phyloP scores from a whole-genome alignment of 2,329 filamentous ascomycete genomes.

The Davidsoniella virescens region DNA sequence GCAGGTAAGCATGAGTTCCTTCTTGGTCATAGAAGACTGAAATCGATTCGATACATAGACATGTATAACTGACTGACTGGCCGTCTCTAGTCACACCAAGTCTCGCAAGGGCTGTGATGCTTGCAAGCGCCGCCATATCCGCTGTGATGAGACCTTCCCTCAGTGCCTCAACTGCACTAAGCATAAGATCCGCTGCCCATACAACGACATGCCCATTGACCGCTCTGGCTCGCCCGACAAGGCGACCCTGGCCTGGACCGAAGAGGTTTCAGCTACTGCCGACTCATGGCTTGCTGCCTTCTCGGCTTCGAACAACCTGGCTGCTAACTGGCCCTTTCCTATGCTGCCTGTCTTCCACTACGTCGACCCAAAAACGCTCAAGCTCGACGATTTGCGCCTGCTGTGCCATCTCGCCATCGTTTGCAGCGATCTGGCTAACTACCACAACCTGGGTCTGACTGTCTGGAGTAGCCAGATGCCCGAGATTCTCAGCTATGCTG shows the following conservation, averaged over 20 bases:
- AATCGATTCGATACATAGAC: too few species aligned
- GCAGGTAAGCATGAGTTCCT: conserved; percentile 30
- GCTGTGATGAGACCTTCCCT: conserved; percentile 93
- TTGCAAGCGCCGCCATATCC: conserved; percentile 93
- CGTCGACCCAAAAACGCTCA: conserved; percentile 55
- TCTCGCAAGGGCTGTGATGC: conserved; percentile 96
- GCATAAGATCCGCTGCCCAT: conserved; percentile 95
- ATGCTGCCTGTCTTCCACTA: conserved; percentile 62
- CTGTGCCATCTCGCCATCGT: conserved; percentile 83
- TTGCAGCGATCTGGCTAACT: conserved; percentile 63
- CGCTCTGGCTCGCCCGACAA: conserved; percentile 44
- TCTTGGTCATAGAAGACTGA: too few species aligned
- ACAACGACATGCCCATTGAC: conserved; percentile 67
- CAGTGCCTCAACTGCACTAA: conserved; percentile 99
- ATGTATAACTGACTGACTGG: conserved; percentile 11
- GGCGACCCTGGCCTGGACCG: conserved; percentile 66
- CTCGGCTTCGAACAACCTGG: neutral
- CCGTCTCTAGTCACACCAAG: conserved; percentile 69
- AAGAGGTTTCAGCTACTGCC: conserved; percentile 67
- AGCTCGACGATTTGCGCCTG: conserved; percentile 64
- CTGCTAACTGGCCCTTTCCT: conserved; percentile 67
- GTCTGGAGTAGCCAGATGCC: conserved; percentile 78
- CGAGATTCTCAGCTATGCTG: conserved; percentile 68
- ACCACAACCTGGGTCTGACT: conserved; percentile 68
- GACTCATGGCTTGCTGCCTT: conserved; percentile 63